Evolutionary conservation across 2,329 filamentous ascomycete species (phyloP).

Genomic region (Chaetomiaceae sp.): DNA sequence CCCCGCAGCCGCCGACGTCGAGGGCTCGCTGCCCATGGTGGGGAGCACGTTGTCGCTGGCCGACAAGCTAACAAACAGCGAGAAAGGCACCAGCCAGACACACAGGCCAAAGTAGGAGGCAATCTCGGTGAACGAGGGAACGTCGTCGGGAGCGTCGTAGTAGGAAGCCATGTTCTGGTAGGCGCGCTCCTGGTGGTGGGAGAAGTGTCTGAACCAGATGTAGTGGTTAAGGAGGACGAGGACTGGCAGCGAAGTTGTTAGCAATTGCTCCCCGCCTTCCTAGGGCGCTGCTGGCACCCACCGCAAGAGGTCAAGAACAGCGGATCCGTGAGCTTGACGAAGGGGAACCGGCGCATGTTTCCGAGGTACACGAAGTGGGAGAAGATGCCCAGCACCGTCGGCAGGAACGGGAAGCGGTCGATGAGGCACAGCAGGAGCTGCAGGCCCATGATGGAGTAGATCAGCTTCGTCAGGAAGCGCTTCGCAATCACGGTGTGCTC

Average conservation of each 20-base stretch:
- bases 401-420: conserved; percentile 75
- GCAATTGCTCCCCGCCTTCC: too few relatives aligned
- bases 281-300: too few relatives aligned
- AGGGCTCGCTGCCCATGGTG: conserved; percentile 73
- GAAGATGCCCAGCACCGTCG: conserved; percentile 67
- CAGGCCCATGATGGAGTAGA: conserved; percentile 71
- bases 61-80: conserved; percentile 87
- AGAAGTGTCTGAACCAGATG: conserved; percentile 94
- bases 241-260: conserved; percentile 44
- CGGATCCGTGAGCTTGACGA: conserved; percentile 82
- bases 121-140: conserved; percentile 88
- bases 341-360: conserved; percentile 68
- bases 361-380: conserved; percentile 83
- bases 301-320: conserved; percentile 78
- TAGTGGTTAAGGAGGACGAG: conserved; percentile 89
- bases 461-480: conserved; percentile 74
- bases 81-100: conserved; percentile 94
- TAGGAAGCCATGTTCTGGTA: conserved; percentile 53
- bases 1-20: conserved; percentile 30
- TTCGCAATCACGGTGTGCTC: conserved; percentile 94
- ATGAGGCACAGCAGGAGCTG: conserved; percentile 71
- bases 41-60: conserved; percentile 93
- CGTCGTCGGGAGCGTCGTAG: conserved; percentile 53
- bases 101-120: conserved; percentile 94
- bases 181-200: conserved; percentile 50